Conservation (phyloP, 176 grass and related monocot species). For the Paspalum vaginatum region DNA sequence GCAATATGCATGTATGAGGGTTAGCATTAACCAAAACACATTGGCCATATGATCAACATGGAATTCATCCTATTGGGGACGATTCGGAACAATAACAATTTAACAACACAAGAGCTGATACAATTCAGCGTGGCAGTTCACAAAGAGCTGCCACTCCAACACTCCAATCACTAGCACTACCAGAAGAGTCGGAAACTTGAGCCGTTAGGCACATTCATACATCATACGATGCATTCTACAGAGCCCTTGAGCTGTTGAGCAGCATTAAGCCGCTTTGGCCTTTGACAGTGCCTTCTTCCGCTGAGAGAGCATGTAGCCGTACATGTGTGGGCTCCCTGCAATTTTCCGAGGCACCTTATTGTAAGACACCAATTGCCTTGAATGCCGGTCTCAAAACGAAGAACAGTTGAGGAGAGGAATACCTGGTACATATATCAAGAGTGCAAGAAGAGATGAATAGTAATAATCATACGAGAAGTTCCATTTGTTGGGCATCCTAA, state of each 20-base stretch:
- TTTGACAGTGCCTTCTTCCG: slow-evolving; percentile 52
- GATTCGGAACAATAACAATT: neutral
- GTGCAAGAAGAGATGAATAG: slow-evolving; percentile 41
- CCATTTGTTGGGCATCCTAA: slow-evolving; percentile 71
- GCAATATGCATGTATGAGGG: neutral
- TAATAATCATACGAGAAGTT: slow-evolving; percentile 67
- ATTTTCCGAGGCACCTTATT: neutral
- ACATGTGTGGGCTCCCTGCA: slow-evolving; percentile 57
- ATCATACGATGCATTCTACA: neutral
- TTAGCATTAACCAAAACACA: neutral
- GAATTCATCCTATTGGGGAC: neutral
- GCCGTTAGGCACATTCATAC: neutral
- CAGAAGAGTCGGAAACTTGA: neutral
- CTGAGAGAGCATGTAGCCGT: slow-evolving; percentile 47
- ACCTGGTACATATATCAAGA: slow-evolving; percentile 61
- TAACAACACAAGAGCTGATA: neutral
- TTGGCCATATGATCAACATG: neutral
- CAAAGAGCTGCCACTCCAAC: neutral
- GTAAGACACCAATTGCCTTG: neutral
- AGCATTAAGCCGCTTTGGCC: slow-evolving; percentile 19
- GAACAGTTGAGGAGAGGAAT: neutral
- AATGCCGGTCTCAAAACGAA: neutral
- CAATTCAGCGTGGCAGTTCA: neutral
- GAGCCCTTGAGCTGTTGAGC: neutral
- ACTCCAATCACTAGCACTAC: neutral